These are phyloP conservation scores for Corymbia maculata DNA, from an alignment of 345 rosid species.

Conservation along the genomic window DNA sequence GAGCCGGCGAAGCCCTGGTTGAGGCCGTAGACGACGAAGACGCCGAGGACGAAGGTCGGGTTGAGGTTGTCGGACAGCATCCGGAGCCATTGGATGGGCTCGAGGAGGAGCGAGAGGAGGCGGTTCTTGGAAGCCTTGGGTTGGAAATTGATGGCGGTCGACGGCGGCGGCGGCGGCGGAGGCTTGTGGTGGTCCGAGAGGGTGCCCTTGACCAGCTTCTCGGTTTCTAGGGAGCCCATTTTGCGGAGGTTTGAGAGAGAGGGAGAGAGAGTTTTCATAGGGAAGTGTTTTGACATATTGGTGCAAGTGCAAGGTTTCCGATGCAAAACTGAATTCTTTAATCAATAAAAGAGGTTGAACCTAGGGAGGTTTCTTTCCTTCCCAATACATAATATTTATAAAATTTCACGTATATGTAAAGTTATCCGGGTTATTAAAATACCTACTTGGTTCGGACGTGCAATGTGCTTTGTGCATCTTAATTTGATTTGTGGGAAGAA, in stretches of 20 bases:
- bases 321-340: background rate
- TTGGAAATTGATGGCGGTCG: background rate
- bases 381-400: background rate
- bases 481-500: background rate
- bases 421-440: background rate
- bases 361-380: background rate
- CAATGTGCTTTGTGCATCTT: background rate
- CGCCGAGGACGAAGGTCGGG: conserved; percentile 54
- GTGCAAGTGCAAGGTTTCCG: background rate
- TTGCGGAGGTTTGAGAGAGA: background rate
- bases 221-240: conserved; percentile 20
- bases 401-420: background rate
- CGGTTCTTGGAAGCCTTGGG: background rate
- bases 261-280: background rate
- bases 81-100: conserved; percentile 63
- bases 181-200: background rate
- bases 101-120: conserved; percentile 24
- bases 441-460: background rate
- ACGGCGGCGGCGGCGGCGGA: background rate
- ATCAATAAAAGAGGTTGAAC: background rate
- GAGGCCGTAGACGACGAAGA: conserved; percentile 62
- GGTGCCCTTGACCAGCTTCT: background rate
- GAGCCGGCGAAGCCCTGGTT: conserved; percentile 73
- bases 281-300: background rate
- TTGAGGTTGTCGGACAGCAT: conserved; percentile 55